Percentiles rank a stretch among this genome's conserved stretches.
Conservation (phyloP, 441 rosid genomes). For the Manihot esculenta region DNA sequence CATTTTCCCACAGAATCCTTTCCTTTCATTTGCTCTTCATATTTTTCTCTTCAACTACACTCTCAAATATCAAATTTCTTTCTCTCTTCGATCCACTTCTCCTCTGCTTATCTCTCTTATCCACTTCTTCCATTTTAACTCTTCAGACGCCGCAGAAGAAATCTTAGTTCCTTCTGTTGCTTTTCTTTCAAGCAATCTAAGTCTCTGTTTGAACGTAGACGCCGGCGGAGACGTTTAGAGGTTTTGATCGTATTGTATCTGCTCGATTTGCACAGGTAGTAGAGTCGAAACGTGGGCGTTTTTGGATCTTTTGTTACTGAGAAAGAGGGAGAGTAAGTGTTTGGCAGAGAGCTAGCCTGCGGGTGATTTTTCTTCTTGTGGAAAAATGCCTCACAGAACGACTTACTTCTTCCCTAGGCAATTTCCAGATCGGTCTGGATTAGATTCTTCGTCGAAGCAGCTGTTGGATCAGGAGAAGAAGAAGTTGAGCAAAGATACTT, state of each 20-base stretch:
- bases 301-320: background rate
- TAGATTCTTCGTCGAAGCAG: constrained; percentile 47
- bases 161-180: no score
- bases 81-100: no score
- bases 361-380: constrained; percentile 15
- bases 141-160: no score
- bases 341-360: background rate
- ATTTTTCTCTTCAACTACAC: constrained; percentile 3
- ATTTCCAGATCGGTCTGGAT: constrained; percentile 76
- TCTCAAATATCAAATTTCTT: background rate
- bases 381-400: constrained; percentile 89
- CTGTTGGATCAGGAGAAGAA: constrained; percentile 58
- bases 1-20: constrained; percentile 27
- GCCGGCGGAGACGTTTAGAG: background rate
- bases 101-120: background rate
- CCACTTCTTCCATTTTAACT: background rate
- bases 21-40: background rate
- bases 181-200: no score
- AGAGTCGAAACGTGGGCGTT: background rate
- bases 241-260: background rate
- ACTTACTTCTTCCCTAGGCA: constrained; percentile 99
- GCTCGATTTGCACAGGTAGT: background rate
- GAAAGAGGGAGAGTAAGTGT: constrained; percentile 3
- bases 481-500: constrained; percentile 16
- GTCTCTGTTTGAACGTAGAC: no score